Conservation (phyloP, 305 asterid species). For the Solanum hybrid region DNA sequence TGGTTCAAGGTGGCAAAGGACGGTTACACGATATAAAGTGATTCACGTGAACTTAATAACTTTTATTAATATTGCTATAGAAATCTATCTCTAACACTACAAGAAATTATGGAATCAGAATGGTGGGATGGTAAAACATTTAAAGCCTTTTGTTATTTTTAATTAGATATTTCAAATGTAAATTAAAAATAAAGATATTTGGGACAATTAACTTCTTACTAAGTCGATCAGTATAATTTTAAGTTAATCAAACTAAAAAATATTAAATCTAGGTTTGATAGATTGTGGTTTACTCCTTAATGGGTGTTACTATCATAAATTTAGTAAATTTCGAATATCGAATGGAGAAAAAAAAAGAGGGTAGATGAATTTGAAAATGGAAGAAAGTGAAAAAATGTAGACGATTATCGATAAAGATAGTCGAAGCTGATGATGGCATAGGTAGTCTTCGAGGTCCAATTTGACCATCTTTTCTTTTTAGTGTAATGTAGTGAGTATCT, state of each 20-base stretch:
- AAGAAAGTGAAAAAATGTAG: constrained; percentile 37
- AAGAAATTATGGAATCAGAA: background rate
- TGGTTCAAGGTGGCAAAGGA: background rate
- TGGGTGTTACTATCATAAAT: background rate
- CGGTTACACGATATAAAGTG: background rate
- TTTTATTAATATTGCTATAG: background rate
- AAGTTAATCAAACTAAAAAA: background rate
- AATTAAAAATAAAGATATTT: background rate
- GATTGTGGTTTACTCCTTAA: background rate
- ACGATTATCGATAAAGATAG: constrained; percentile 75
- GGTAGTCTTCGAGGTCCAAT: constrained; percentile 91
- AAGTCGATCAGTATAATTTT: background rate
- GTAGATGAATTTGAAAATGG: constrained; percentile 15
- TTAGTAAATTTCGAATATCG: background rate
- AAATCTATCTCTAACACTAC: background rate
- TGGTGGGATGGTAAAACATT: background rate
- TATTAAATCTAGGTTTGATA: background rate
- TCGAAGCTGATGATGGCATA: constrained; percentile 57
- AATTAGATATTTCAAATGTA: background rate
- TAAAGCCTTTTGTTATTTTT: background rate
- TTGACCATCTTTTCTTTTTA: constrained; percentile 74
- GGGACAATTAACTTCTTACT: background rate
- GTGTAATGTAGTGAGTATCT: background rate
- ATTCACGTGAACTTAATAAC: background rate
- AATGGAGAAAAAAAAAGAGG: background rate